Evolutionary conservation across 257 asterid species (phyloP), one percentile per base, ranked within the genome.

Genomic region (Ilex asprella): DNA sequence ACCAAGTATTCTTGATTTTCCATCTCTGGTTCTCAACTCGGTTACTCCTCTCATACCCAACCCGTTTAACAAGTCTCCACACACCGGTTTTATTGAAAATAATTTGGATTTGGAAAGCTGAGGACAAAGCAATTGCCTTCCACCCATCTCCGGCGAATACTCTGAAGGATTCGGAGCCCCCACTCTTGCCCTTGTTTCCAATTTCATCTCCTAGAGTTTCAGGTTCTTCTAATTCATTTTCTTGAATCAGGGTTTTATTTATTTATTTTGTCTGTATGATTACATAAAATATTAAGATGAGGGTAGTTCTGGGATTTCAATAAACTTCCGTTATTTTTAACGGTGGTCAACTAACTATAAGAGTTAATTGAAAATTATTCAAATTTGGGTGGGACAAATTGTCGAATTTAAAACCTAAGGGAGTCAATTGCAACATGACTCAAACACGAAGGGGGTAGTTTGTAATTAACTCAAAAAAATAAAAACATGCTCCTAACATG

Each of bases 121-220:
- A 88, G 81, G 95, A 89, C 6, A 83, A 70, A 68, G 98, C 98
- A 2, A 92, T 92, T 21, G 81, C 83, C 67, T 70, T 92, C 69
- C 98, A 92, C 35, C 93, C 95, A 10, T 89, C 97, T 53, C 98
- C 95, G 67, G 82, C 83, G 69, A 81, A 21, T 66, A 88, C 97
- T 10, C 95, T 92, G 50, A 79, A 85, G 60, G 97, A 83, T n/a
- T 69, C 92, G 53, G 96, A 86, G 86, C 98, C 95, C 70, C 92
- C 87, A 12, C 83, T 92, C 2, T 62, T 88, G 55, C 95, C 97
- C 9, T 61, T 92, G 63, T 92, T 92, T 62, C 97, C 98, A 46
- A 84, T 84, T 10, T 78, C 93, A 21, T 92, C 95, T 15, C 98
- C 95, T 27, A 78, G 88, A 73, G 77, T 80, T 35, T 79, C 83